Conservation (phyloP, 1,139 yeast genomes). For the Geotrichum phurueaensis region DNA sequence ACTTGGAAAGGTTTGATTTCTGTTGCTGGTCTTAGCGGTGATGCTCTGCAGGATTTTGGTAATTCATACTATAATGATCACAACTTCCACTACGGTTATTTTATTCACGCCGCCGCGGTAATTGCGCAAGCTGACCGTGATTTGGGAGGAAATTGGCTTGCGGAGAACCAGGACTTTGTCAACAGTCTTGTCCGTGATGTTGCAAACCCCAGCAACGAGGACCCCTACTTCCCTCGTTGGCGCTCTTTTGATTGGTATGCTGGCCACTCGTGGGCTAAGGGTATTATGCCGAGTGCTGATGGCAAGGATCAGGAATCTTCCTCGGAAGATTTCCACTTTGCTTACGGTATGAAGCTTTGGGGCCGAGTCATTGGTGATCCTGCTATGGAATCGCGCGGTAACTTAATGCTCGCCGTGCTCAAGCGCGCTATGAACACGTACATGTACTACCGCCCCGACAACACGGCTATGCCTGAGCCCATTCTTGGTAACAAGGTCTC, state of each 20-base stretch:
- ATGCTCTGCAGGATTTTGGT: constrained; percentile 54
- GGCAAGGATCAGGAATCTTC: constrained; percentile 74
- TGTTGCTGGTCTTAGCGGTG: constrained; percentile 42
- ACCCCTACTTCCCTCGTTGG: constrained; percentile 59
- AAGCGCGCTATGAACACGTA: constrained; percentile 56
- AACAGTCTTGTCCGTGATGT: constrained; percentile 60
- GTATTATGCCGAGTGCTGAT: constrained; percentile 58
- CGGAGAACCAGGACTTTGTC: constrained; percentile 54
- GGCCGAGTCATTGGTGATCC: constrained; percentile 57
- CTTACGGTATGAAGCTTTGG: constrained; percentile 72
- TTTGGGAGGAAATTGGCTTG: constrained; percentile 58
- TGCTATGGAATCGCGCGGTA: constrained; percentile 61
- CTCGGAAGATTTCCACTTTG: constrained; percentile 63
- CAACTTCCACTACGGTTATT: constrained; percentile 71
- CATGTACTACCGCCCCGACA: constrained; percentile 50
- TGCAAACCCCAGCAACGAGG: constrained; percentile 51
- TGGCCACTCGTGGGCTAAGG: constrained; percentile 81
- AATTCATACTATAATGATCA: constrained; percentile 64
- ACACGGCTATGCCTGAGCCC: constrained; percentile 47
- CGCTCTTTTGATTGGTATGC: constrained; percentile 70
- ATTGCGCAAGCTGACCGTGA: constrained; percentile 56
- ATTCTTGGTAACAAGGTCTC: constrained; percentile 56
- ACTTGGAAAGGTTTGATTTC: constrained; percentile 63
- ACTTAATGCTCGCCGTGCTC: constrained; percentile 60
- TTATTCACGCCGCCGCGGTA: constrained; percentile 67